Evolutionary conservation across 176 grass and related monocot species (phyloP), one percentile per base, ranked within the genome.

Genomic region (Oryza meyeriana): DNA sequence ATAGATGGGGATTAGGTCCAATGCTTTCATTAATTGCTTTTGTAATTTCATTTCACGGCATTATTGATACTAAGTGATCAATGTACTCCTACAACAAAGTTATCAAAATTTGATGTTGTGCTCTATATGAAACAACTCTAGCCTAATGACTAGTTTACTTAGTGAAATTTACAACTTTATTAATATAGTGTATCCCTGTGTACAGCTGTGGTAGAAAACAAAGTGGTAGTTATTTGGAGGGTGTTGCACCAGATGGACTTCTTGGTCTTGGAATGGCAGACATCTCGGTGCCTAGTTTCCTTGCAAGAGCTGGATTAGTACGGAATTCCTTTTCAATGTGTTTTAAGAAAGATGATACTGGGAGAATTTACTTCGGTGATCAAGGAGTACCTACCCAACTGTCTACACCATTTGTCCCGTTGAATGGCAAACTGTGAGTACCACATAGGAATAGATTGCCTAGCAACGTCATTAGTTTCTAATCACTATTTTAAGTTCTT

Each of bases 251-350:
- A 63, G 95, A 98, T 80, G 92, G 95, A 64, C 92, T 98, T 87
- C 90, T 98, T 91, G 95, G 95, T 64, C 89, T 95, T 28, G 92
- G 92, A 74, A 90, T 93, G 80, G 92, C 90, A 40, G 81, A 94
- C 74, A 94, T 98, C 77, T 93, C 95, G 61, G 90, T 98, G 75
- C 95, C 95, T 78, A 94, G 95, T 66, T 98, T 94, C 63, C 92
- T 98, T 76, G 90, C 95, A 76, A 91, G 86, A 90, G 75, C 78
- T 88, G 95, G 92, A 84, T 71, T 98, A 84, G 90, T 93, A 70
- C 85, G 63, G 40, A 88, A 93, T 88, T 93, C 95, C 18, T 98
- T 98, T 69, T 94, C 95, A 3, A 91, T 98, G 83, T 98, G 95
- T 74, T 98, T 98, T 68, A 91, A 91, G 32, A 79, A 95, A 78